These are phyloP conservation scores for Lavandula angustifolia DNA, from an alignment of 257 asterid genomes.

Conservation along the genomic window DNA sequence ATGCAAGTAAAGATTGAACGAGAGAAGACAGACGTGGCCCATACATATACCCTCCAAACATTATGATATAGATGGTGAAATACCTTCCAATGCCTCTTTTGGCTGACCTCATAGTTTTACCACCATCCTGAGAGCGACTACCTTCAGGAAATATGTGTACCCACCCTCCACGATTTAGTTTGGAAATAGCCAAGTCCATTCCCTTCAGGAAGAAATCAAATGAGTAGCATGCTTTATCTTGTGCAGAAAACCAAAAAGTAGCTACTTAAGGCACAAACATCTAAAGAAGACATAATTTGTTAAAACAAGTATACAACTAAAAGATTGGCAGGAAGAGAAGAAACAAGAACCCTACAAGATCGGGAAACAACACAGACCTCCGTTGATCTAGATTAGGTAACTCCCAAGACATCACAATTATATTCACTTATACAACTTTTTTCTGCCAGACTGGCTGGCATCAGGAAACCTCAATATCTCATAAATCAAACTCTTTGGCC, in stretches of 20 bases:
- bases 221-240: conserved; percentile 20
- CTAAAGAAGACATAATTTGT: background rate
- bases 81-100: conserved; percentile 91
- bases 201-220: conserved; percentile 52
- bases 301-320: background rate
- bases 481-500: background rate
- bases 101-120: conserved; percentile 69
- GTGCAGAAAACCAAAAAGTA: background rate
- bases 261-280: conserved; percentile 19
- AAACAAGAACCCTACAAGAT: background rate
- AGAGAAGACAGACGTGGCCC: background rate
- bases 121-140: conserved; percentile 93
- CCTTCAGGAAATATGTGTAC: conserved; percentile 98
- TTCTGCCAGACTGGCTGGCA: background rate
- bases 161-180: conserved; percentile 89
- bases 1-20: conserved; percentile 1
- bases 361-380: background rate
- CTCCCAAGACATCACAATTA: conserved; percentile 1
- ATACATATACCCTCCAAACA: background rate
- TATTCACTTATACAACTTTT: background rate
- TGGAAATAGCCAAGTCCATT: conserved; percentile 89
- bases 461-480: conserved; percentile 3
- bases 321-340: background rate
- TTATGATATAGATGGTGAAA: background rate
- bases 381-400: background rate